These are phyloP conservation scores for Mimosa pudica DNA, from an alignment of 306 rosid genomes.

Conservation along the genomic window DNA sequence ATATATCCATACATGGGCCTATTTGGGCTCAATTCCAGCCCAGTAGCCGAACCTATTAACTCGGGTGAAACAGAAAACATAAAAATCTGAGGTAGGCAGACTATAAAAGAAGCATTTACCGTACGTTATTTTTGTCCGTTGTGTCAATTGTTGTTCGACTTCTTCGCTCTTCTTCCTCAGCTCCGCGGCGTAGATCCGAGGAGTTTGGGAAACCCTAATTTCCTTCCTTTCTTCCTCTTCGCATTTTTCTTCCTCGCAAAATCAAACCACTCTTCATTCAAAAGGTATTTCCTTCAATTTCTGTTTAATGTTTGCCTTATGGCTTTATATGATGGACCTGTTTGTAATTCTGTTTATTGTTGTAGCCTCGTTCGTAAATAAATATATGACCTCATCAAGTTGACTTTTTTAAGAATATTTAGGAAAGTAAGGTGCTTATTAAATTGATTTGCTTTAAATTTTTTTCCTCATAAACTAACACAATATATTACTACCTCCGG, in stretches of 20 bases:
- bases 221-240: constrained; percentile 15
- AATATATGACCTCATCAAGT: too few relatives aligned
- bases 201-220: constrained; percentile 71
- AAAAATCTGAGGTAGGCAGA: too few relatives aligned
- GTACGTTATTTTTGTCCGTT: neutral
- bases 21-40: constrained; percentile 34
- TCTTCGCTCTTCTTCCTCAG: constrained; percentile 40
- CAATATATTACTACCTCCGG: too few relatives aligned
- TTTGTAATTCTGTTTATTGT: constrained; percentile 19
- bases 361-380: too few relatives aligned
- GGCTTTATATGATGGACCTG: constrained; percentile 26
- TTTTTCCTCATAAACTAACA: too few relatives aligned
- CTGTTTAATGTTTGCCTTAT: neutral
- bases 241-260: constrained; percentile 20
- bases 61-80: constrained; percentile 11
- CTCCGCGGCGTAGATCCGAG: constrained; percentile 84
- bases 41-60: constrained; percentile 24
- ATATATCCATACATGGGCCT: neutral
- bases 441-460: too few relatives aligned
- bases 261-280: constrained; percentile 17
- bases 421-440: too few relatives aligned
- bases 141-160: constrained; percentile 22
- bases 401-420: too few relatives aligned
- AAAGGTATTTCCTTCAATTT: constrained; percentile 16
- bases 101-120: constrained; percentile 12